These are phyloP conservation scores for Mycena filopes DNA, from an alignment of 768 basidiomycete species.

Conservation along the genomic window DNA sequence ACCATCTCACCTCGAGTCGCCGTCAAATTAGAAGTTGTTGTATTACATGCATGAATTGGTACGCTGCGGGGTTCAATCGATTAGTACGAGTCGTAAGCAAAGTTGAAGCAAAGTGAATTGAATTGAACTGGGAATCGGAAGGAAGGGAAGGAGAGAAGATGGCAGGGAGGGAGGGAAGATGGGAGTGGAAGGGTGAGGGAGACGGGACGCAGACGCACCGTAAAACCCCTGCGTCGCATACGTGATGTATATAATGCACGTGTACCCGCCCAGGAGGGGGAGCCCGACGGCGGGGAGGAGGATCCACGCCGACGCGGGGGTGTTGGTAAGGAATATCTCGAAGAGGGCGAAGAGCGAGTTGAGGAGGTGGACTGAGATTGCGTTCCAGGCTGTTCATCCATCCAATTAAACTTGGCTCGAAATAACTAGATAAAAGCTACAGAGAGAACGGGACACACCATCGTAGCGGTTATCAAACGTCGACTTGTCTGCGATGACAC, in stretches of 20 bases:
- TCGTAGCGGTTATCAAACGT: conserved; percentile 25
- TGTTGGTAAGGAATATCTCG: conserved; percentile 56
- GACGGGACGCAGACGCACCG: conserved; percentile 51
- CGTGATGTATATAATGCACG: conserved; percentile 61
- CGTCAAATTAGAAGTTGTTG: too few species aligned
- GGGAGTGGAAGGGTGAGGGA: too few species aligned
- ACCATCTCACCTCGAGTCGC: too few species aligned
- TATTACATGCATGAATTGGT: too few species aligned
- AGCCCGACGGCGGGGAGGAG: conserved; percentile 49
- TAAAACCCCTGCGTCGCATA: conserved; percentile 59
- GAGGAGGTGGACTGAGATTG: conserved; percentile 57
- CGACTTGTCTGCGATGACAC: conserved; percentile 19
- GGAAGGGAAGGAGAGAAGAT: background rate
- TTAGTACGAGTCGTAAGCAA: too few species aligned
- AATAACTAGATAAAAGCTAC: background rate
- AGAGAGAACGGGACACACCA: conserved; percentile 14
- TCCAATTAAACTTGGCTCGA: too few species aligned
- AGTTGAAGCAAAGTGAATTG: too few species aligned
- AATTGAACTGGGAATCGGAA: too few species aligned
- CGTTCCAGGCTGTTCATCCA: conserved; percentile 54
- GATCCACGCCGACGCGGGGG: conserved; percentile 48
- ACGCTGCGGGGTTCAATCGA: too few species aligned
- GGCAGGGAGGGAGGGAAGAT: too few species aligned
- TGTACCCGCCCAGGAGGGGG: conserved; percentile 53
- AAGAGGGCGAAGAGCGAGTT: conserved; percentile 57